Conservation (phyloP, 495 filamentous ascomycete genomes). For the Penicillium salamii region DNA sequence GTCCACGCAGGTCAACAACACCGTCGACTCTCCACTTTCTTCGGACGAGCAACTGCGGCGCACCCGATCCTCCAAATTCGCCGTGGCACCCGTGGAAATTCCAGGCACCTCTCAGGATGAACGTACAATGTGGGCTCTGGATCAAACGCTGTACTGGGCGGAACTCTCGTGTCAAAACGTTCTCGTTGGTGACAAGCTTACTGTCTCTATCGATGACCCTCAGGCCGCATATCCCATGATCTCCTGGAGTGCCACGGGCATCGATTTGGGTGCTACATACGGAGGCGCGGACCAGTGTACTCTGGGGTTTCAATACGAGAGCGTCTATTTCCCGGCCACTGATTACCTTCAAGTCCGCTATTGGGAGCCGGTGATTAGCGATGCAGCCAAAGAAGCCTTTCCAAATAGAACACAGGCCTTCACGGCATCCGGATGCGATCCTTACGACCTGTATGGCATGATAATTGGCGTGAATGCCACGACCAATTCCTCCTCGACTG, state of each 20-base stretch:
- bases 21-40: conserved; percentile 22
- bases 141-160: conserved; percentile 41
- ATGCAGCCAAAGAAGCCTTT: conserved; percentile 10
- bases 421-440: conserved; percentile 28
- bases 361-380: conserved; percentile 34
- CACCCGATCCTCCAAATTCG: conserved; percentile 31
- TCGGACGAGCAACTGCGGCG: conserved; percentile 18
- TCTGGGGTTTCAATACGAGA: conserved; percentile 35
- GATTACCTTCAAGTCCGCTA: conserved; percentile 41
- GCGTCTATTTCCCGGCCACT: conserved; percentile 28
- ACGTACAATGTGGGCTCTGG: conserved; percentile 33
- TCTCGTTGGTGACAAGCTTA: conserved; percentile 17
- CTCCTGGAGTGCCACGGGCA: conserved; percentile 32
- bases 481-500: conserved; percentile 1
- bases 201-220: conserved; percentile 23
- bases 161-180: conserved; percentile 27
- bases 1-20: conserved; percentile 28
- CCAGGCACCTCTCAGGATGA: conserved; percentile 18
- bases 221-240: conserved; percentile 13
- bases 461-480: conserved; percentile 36
- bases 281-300: conserved; percentile 19
- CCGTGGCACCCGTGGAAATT: conserved; percentile 39
- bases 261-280: conserved; percentile 18
- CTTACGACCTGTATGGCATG: conserved; percentile 39
- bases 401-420: conserved; percentile 25